Evolutionary conservation across 1,284 basidiomycete species (phyloP), one percentile per base, ranked within the genome.

Genomic region (Laetiporus sulphureus): DNA sequence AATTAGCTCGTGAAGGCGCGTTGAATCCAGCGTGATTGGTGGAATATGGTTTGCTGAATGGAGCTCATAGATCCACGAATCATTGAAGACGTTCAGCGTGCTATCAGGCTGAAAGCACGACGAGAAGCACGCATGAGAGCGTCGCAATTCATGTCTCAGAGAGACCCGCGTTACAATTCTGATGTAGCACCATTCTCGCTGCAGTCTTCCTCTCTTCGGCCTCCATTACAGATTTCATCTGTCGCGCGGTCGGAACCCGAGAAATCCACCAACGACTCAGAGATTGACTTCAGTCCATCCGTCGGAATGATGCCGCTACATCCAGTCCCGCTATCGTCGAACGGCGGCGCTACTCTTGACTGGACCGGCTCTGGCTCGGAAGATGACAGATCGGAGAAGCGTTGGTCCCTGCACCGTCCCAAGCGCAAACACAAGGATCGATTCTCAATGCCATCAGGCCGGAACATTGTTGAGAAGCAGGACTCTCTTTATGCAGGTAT

Each of bases 201-300:
- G 18, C 55, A 60, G 30, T 61, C 65, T 20, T 64, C 66, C 20
- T 63, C 67, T 4, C 55, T 59, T 25, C 56, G 60, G 42, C 48
- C 58, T n/a, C 32, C 21, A 16, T 21, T 38, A 7, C 21, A 38
- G 6, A 36, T 36, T 6, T 41, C 51, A 19, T 34, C 44, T 22
- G 32, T 54, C 20, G 36, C 45, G 39, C 34, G 40, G 36, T n/a
- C n/a, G n/a, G 24, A 53, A 38, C n/a, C 48, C 41, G 27, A 43
- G 42, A 30, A 41, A 19, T 23, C 45, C 10, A 62, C 51, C 33
- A 47, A 57, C 7, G 63, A 68, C 10, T 64, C 66, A 3, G 80
- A 83, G 36, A 65, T 85, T 29, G 83, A 86, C 57, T 86, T 85
- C 54, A 77, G 79, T 51, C 83, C 83, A n/a, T 75, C 79, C 2